Conservation (phyloP, 805 yeast genomes). For the Saccharomycopsis synnaedendra region DNA sequence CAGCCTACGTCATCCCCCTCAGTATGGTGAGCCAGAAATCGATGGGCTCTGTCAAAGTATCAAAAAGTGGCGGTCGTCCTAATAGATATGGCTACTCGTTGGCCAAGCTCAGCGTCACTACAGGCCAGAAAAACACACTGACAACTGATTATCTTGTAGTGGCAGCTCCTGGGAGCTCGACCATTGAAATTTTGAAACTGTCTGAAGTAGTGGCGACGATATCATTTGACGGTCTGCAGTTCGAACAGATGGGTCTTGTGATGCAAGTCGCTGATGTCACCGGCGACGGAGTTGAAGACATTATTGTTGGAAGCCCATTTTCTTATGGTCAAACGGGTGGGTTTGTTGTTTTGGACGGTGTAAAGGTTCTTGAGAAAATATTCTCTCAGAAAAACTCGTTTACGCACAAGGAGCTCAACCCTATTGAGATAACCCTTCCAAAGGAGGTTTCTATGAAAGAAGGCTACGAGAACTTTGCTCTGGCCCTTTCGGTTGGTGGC, state of each 20-base stretch:
- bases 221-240: constrained; percentile 18
- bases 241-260: constrained; percentile 32
- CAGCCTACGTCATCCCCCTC: constrained; percentile 34
- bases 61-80: not conserved
- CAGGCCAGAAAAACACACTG: not conserved
- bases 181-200: constrained; percentile 27
- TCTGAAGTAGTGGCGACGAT: constrained; percentile 21
- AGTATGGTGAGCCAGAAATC: not conserved
- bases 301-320: constrained; percentile 35
- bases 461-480: constrained; percentile 33
- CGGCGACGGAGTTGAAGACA: constrained; percentile 29
- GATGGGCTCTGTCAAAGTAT: not conserved
- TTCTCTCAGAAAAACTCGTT: not conserved
- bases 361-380: constrained; percentile 15
- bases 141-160: constrained; percentile 20
- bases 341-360: constrained; percentile 25
- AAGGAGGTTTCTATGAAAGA: constrained; percentile 2
- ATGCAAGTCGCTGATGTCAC: constrained; percentile 25
- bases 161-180: constrained; percentile 41
- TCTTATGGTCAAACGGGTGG: constrained; percentile 26
- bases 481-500: constrained; percentile 22
- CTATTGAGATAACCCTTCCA: constrained; percentile 17
- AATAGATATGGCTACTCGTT: not conserved
- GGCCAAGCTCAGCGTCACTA: not conserved
- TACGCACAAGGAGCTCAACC: constrained; percentile 3